Conservation (phyloP, 768 basidiomycete species). For the Coprinopsis sp. region DNA sequence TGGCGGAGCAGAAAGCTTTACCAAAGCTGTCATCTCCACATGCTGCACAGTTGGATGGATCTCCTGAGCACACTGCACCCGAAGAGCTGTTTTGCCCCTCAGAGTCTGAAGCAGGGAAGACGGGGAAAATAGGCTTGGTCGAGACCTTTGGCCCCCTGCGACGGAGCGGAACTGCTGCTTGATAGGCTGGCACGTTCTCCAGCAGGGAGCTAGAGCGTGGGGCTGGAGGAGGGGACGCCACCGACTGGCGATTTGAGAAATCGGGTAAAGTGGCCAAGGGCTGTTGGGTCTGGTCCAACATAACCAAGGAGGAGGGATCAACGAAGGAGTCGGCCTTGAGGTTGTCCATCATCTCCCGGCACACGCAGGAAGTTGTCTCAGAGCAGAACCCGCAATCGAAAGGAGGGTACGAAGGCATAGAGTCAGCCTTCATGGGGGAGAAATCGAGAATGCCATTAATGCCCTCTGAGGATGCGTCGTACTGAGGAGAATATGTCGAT, state of each 20-base stretch:
- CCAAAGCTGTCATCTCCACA: conserved; percentile 86
- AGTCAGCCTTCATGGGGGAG: conserved; percentile 21
- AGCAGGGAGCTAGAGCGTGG: conserved; percentile 46
- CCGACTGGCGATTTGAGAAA: not conserved
- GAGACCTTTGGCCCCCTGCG: conserved; percentile 40
- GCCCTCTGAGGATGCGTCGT: conserved; percentile 21
- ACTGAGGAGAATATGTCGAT: conserved; percentile 29
- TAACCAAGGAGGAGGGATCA: not conserved
- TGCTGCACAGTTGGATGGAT: conserved; percentile 80
- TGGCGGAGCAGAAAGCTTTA: conserved; percentile 80
- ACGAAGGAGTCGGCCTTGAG: conserved; percentile 2
- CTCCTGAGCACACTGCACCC: conserved; percentile 65
- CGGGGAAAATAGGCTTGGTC: conserved; percentile 52
- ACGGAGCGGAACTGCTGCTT: conserved; percentile 78
- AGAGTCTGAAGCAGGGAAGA: conserved; percentile 27
- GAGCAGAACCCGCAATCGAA: conserved; percentile 76
- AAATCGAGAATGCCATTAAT: conserved; percentile 29
- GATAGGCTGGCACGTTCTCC: conserved; percentile 74
- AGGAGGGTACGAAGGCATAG: conserved; percentile 32
- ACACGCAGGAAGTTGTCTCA: conserved; percentile 68
- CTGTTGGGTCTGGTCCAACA: not conserved
- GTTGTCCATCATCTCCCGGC: conserved; percentile 58
- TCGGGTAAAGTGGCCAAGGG: not conserved
- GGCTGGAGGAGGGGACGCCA: conserved; percentile 17
- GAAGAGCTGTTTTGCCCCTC: conserved; percentile 9